A percentile compares a stretch with the other conserved stretches of the same genome.
Evolutionary conservation across 2,329 filamentous ascomycete species (phyloP).

Genomic region (Penicillium sp.): DNA sequence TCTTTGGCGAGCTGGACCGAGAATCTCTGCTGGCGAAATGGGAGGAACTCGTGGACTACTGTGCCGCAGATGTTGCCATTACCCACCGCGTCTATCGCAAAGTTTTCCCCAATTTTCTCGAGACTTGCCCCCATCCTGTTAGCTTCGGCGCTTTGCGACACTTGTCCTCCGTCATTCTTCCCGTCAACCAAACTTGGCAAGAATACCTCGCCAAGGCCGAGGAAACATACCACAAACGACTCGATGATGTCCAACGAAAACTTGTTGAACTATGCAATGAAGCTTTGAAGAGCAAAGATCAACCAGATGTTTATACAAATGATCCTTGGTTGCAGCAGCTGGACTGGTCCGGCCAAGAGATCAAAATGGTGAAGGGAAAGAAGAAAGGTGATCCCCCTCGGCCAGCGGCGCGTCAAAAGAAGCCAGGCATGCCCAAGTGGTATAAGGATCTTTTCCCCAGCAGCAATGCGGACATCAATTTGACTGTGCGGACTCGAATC

Average conservation of each 20-base stretch:
- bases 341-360: constrained; percentile 92
- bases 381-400: constrained; percentile 79
- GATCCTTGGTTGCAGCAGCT: constrained; percentile 93
- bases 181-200: constrained; percentile 85
- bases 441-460: constrained; percentile 86
- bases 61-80: constrained; percentile 87
- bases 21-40: constrained; percentile 68
- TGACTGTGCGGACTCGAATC: constrained; percentile 85
- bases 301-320: constrained; percentile 67
- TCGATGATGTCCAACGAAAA: constrained; percentile 74
- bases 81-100: constrained; percentile 94
- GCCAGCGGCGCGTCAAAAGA: constrained; percentile 81
- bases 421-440: constrained; percentile 92
- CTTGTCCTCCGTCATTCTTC: constrained; percentile 88
- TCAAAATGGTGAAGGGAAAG: constrained; percentile 88
- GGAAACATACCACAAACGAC: constrained; percentile 74
- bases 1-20: constrained; percentile 80
- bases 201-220: constrained; percentile 82
- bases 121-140: constrained; percentile 92
- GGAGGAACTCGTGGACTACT: constrained; percentile 87
- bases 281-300: constrained; percentile 71
- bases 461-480: constrained; percentile 63
- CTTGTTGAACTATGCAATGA: constrained; percentile 72
- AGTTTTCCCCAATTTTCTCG: constrained; percentile 85
- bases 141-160: constrained; percentile 94